Evolutionary conservation across 768 basidiomycete genomes (phyloP), one percentile per base, ranked within the genome.

Genomic region (Panaeolus papilionaceus): DNA sequence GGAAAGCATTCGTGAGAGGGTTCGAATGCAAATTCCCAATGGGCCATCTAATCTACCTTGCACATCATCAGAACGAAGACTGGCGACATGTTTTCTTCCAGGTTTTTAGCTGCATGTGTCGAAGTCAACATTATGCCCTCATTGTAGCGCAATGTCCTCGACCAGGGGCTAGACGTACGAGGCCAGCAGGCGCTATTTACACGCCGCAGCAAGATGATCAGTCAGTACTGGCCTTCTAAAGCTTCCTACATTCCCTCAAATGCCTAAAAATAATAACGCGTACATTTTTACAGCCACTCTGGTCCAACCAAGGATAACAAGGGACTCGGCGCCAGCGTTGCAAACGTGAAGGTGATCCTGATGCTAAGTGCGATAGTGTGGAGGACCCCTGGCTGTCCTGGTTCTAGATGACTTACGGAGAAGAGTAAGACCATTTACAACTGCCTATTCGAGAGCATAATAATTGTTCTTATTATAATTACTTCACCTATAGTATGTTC

Each of bases 361-460:
- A 45, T 45, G 47, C 20, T 49, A 49, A 23, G 23, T 49, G 47
- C 20, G 47, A 49, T 20, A 49, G 20, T 18, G 65, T 61, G 28
- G 58, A 44, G 38, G 65, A 66, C 40, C 33, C 47, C 47, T 49
- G 47, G 47, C 11, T 18, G 47, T 49, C 47, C 47, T 49, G 20
- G 42, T 62, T 62, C 61, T 66, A 58, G 58, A 66, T 23, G 47
- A n/a, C 5, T 18, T 49, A 7, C 47, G 47, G 20, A 40, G 65
- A 61, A 44, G 54, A 38, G 64, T 61, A 65, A 61, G 65, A 40
- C 33, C 12, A 49, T 8, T 14, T 23, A 49, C 20, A 12, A 49
- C 20, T 18, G 23, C 7, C 47, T 49, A 9, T 49, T 49, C 23
- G 42, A 44, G 11, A 44, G 42, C 2, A 44, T 11, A 40, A 10